phyloP scores from a whole-genome alignment of 2,329 filamentous ascomycete genomes.

The Epichloe aotearoae region DNA sequence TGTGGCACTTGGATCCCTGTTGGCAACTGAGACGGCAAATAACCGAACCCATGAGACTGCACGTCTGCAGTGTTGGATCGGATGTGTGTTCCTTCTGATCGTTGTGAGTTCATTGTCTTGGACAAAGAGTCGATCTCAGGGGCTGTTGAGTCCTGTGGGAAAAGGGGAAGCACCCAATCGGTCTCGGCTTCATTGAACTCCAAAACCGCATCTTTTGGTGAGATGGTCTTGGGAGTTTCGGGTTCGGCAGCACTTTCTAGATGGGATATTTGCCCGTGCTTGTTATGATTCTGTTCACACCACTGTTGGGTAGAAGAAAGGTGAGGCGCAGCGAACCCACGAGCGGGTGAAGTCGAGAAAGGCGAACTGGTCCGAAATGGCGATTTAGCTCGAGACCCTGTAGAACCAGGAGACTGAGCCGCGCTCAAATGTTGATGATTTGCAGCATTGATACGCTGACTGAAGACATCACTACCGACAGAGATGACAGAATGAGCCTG shows the following conservation, averaged over 20 bases:
- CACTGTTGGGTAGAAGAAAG: slow-evolving; percentile 45
- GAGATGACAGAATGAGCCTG: slow-evolving; percentile 35
- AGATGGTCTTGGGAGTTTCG: slow-evolving; percentile 68
- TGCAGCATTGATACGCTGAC: slow-evolving; percentile 64
- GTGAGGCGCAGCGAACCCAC: slow-evolving; percentile 7
- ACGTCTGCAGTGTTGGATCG: slow-evolving; percentile 6
- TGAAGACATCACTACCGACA: slow-evolving; percentile 46
- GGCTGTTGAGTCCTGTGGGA: slow-evolving; percentile 45
- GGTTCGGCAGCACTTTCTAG: slow-evolving; percentile 27
- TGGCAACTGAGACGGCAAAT: slow-evolving; percentile 23
- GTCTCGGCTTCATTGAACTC: slow-evolving; percentile 71
- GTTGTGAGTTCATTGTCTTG: slow-evolving; percentile 18
- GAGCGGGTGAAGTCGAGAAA: slow-evolving; percentile 31
- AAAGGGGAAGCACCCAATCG: slow-evolving; percentile 58
- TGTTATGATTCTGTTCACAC: slow-evolving; percentile 44
- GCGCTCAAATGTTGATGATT: slow-evolving; percentile 60
- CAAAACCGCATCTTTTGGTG: slow-evolving; percentile 79
- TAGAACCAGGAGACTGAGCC: slow-evolving; percentile 34
- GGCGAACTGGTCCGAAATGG: slow-evolving; percentile 67
- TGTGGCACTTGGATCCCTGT: slow-evolving; percentile 31
- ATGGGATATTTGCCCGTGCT: slow-evolving; percentile 23
- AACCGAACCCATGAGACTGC: neutral
- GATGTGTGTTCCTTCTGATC: slow-evolving; percentile 8
- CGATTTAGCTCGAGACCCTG: slow-evolving; percentile 52
- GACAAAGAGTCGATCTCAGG: slow-evolving; percentile 28